Base-by-base conservation (phyloP, 1,284 basidiomycete genomes). In the Puccinia polysora region DNA sequence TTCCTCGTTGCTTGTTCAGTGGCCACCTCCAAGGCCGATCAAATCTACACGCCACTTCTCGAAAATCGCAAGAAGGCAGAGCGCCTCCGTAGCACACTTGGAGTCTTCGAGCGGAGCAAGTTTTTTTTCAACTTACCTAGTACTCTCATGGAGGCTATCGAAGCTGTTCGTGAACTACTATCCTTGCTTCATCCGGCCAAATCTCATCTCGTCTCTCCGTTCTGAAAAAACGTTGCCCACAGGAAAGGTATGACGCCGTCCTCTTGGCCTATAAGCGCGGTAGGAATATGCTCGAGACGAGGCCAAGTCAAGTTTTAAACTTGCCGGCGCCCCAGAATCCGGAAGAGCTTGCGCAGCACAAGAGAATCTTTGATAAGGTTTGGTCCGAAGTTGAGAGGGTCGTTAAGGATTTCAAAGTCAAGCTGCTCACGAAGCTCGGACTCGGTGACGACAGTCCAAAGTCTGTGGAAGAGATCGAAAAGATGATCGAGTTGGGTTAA, bases 111-210 rank as follows among this genome's bases (percentile, higher is more conserved):
- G 76, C 86, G 93, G 58, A 94, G 90, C 71, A 96, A 94, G 77
- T 99, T 97, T 84, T 92, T 98, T 80, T 98, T 98, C 85, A 97
- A 97, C 78, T 84, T 99, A 23, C 95, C 96, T 0, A 89, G 90
- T 25, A 88, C 89, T 53, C 85, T 99, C n/a, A 85, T 90, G 28
- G 95, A 96, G 79, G 88, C 86, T 20, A 89, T 98, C 62, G 88
- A 92, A 81, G 87, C 88, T 73, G 90, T 91, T 77, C 75, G 88
- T 83, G 2, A 14, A 32, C 30, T 2, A 67, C 28, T 15, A 14
- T 30, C n/a, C 2, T 18, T 15, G 43, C 34, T 6, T n/a, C 23
- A 2, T 30, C 25, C 50, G 12, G 20, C 53, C 14, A 2, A 18
- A n/a, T 38, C 18, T 7, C 23, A 20, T 59, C 38, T n/a, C n/a